Percentiles rank a stretch among this genome's conserved stretches.
phyloP scores from a whole-genome alignment of 2,329 filamentous ascomycete species.

The Diaporthe citrichinensis region DNA sequence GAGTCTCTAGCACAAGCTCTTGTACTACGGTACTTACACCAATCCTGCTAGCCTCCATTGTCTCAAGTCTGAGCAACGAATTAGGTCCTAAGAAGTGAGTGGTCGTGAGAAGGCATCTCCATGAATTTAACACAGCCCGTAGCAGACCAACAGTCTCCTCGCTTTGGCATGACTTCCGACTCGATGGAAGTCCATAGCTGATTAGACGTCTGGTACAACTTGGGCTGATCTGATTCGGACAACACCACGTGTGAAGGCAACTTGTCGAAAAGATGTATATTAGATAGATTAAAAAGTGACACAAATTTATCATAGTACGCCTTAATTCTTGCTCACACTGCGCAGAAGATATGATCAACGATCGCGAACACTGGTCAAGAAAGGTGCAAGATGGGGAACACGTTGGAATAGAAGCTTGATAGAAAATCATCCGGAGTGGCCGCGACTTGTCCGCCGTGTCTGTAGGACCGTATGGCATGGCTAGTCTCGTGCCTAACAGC shows the following conservation, averaged over 20 bases:
- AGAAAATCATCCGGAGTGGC: background rate
- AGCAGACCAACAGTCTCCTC: no score
- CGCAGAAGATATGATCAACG: background rate
- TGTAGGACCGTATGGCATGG: no score
- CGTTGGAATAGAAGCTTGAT: background rate
- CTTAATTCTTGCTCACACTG: background rate
- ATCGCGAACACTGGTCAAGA: background rate
- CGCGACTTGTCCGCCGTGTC: background rate
- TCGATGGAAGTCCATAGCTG: no score
- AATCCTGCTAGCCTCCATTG: background rate
- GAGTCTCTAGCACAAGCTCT: background rate
- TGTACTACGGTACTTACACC: background rate
- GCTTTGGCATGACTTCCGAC: background rate
- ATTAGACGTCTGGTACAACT: background rate
- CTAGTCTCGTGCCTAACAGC: background rate
- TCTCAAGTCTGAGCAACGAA: background rate
- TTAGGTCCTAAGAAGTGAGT: background rate
- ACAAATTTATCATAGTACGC: no score
- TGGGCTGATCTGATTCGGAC: background rate
- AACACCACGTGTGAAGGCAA: background rate
- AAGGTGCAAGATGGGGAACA: background rate
- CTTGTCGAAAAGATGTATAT: background rate
- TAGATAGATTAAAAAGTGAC: accelerated
- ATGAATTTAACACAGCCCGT: background rate
- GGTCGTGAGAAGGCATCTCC: background rate